These are phyloP conservation scores for Oryza officinalis DNA, from an alignment of 176 grass and related monocot species.

Conservation along the genomic window DNA sequence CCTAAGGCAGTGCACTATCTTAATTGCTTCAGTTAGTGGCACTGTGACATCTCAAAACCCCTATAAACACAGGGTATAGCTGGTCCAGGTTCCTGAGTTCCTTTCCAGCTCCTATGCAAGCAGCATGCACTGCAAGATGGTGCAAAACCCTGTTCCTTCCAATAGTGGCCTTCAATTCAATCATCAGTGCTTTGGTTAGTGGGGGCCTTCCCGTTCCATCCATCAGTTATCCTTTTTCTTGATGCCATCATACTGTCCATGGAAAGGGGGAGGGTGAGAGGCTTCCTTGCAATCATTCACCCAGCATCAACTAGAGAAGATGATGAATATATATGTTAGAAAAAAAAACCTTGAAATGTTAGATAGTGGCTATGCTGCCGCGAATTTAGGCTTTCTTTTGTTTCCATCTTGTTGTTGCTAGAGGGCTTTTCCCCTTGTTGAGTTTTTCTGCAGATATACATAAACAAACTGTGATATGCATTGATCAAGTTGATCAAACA, in stretches of 20 bases:
- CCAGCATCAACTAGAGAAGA: constrained; percentile 19
- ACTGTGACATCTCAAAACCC: constrained; percentile 6
- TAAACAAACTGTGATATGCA: not conserved
- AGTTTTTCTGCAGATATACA: not conserved
- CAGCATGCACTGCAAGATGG: constrained; percentile 12
- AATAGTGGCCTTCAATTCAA: constrained; percentile 33
- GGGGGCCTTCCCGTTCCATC: constrained; percentile 31
- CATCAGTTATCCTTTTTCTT: constrained; percentile 42
- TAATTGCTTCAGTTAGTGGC: constrained; percentile 6
- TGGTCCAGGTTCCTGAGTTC: constrained; percentile 24
- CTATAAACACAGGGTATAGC: constrained; percentile 1
- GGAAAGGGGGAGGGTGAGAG: constrained; percentile 24
- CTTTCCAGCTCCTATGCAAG: constrained; percentile 18
- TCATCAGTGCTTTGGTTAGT: constrained; percentile 47
- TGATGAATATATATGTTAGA: not conserved
- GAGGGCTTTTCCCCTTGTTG: not conserved
- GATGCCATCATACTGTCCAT: constrained; percentile 46
- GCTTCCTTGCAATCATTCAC: constrained; percentile 52
- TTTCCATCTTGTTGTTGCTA: not conserved
- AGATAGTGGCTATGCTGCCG: constrained; percentile 3
- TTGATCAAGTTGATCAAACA: not conserved
- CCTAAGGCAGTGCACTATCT: not conserved
- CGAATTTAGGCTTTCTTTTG: constrained; percentile 38
- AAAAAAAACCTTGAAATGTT: not conserved
- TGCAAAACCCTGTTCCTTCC: constrained; percentile 29